Base-by-base conservation (phyloP, 495 filamentous ascomycete genomes). In the Lasiosphaeria hispida region DNA sequence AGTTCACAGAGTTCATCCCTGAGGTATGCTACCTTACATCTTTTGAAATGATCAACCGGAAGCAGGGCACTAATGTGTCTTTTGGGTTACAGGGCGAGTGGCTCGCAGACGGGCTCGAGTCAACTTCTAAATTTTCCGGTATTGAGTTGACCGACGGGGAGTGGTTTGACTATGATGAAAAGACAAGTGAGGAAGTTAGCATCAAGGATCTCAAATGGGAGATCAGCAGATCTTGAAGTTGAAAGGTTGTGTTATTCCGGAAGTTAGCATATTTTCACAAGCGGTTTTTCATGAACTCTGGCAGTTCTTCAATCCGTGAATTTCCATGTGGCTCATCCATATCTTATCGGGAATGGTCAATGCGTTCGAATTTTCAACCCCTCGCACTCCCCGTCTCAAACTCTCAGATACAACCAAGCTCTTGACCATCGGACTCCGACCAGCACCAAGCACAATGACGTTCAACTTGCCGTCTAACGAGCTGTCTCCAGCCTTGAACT, bases 121-220 rank as follows among this genome's bases (percentile, higher is more conserved):
- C 89, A 0, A 76, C 74, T 2, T 92, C 88, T 10, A 84, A 85
- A 50, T 99, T 99, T 62, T 72, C 81, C 4, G 85, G 73, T 0
- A 88, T 97, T 49, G 91, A 97, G 56, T 71, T 97, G 36, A 71
- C 75, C 0, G 95, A 97, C 17, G 92, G 89, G 0, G 94, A 97
- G 57, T 91, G 77, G 77, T 80, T 73, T 55, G 77, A 80, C n/a
- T 80, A 80, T 44, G 77, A 80, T 33, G 77, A 80, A 73, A 89
- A 90, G 74, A 77, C 85, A 15, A 76, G 69, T 1, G 75, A 79
- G 5, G 76, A 80, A 49, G 77, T 80, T 13, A 78, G 87, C 68
- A 92, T 99, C 67, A 97, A 93, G 75, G 91, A 96, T 42, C 59
- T 96, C 48, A 90, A 83, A 63, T 99, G 91, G 91, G 85, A 88